phyloP scores from a whole-genome alignment of 257 asterid species.

The Solanum virginianum region DNA sequence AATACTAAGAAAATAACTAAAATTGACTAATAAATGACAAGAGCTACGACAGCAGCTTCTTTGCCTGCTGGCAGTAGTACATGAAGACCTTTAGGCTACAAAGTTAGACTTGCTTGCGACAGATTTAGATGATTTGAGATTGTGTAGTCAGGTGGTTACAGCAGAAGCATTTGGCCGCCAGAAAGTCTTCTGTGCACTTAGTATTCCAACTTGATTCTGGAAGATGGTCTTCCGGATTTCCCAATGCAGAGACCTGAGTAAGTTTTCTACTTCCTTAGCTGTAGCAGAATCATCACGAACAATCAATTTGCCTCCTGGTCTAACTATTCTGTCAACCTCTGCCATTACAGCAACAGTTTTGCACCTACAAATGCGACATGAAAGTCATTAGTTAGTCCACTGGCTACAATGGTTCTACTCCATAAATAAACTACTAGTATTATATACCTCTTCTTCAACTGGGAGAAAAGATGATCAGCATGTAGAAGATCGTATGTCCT shows the following conservation, averaged over 20 bases:
- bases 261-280: constrained; percentile 38
- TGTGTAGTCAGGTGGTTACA: constrained; percentile 18
- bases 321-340: constrained; percentile 68
- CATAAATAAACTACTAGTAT: neutral
- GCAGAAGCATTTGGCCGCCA: constrained; percentile 60
- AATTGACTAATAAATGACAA: neutral
- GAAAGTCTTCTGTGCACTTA: constrained; percentile 55
- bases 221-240: constrained; percentile 44
- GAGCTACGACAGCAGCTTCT: neutral
- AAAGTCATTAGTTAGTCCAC: neutral
- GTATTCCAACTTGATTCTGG: constrained; percentile 45
- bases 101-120: neutral
- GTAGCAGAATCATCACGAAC: constrained; percentile 51
- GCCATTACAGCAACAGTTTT: constrained; percentile 40
- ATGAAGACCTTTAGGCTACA: neutral
- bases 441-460: constrained; percentile 46
- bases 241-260: constrained; percentile 78
- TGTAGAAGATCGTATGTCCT: constrained; percentile 75
- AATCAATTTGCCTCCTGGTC: constrained; percentile 75
- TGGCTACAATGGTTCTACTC: neutral
- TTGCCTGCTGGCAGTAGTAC: neutral
- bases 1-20: neutral
- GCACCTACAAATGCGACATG: constrained; percentile 39
- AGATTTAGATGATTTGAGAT: neutral
- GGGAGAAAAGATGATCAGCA: constrained; percentile 81